phyloP scores from a whole-genome alignment of 768 basidiomycete species.

The Galerina marginata region DNA sequence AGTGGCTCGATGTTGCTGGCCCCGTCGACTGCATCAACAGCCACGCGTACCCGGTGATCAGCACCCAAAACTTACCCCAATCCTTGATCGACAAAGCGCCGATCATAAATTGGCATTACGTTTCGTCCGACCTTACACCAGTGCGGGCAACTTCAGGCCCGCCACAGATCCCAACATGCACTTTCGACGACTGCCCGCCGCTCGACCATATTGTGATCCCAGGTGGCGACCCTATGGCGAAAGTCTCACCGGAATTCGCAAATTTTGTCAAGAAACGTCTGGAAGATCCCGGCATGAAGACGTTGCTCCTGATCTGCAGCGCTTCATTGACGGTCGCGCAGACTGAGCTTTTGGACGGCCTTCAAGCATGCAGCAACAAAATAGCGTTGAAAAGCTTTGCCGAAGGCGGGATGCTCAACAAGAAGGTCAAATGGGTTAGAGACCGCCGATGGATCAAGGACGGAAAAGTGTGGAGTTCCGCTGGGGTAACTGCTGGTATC shows the following conservation, averaged over 20 bases:
- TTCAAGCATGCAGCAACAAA: conserved; percentile 30
- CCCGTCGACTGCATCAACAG: conserved; percentile 31
- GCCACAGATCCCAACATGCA: conserved; percentile 22
- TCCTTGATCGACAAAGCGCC: conserved; percentile 24
- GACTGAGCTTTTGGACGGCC: conserved; percentile 31
- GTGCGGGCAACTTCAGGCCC: conserved; percentile 24
- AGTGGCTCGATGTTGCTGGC: conserved; percentile 33
- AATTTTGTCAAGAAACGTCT: conserved; percentile 22
- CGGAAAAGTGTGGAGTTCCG: conserved; percentile 34
- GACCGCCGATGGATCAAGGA: conserved; percentile 33
- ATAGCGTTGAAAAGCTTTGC: conserved; percentile 14
- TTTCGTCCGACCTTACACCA: conserved; percentile 24
- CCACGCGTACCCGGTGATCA: conserved; percentile 19
- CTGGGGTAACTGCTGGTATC: conserved; percentile 31
- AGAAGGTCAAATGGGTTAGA: conserved; percentile 34
- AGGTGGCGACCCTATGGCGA: conserved; percentile 22
- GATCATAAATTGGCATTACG: conserved; percentile 30
- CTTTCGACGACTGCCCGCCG: conserved; percentile 23
- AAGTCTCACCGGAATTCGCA: conserved; percentile 17
- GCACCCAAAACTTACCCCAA: neutral
- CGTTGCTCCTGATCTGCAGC: conserved; percentile 30
- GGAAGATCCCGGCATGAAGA: conserved; percentile 23
- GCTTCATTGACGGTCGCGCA: conserved; percentile 27
- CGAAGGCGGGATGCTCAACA: conserved; percentile 15
- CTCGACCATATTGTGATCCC: conserved; percentile 34